Conservation (phyloP, 345 rosid species). For the Populus deltoides region DNA sequence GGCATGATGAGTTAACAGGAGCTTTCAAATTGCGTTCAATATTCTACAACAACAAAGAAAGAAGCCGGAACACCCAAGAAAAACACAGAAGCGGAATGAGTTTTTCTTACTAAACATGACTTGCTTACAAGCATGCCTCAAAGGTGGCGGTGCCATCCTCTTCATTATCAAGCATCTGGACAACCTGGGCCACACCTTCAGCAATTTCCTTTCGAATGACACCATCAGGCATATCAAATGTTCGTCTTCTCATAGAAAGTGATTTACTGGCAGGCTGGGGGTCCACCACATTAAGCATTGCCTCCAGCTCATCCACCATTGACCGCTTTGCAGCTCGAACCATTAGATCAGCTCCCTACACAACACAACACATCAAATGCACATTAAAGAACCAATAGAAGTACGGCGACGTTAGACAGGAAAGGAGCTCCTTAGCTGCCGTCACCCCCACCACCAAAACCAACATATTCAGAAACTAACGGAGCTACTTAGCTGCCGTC, state of each 20-base stretch:
- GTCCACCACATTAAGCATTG: constrained; percentile 85
- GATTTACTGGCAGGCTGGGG: constrained; percentile 70
- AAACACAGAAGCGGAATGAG: background rate
- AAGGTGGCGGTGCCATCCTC: constrained; percentile 30
- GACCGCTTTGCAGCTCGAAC: constrained; percentile 75
- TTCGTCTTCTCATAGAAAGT: constrained; percentile 74
- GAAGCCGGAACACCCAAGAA: background rate
- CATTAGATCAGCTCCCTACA: constrained; percentile 77
- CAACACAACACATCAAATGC: constrained; percentile 1
- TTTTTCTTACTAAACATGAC: background rate
- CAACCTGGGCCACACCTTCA: constrained; percentile 79
- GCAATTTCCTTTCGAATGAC: constrained; percentile 67
- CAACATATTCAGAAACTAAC: background rate
- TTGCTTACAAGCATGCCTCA: constrained; percentile 26
- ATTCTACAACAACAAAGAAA: background rate
- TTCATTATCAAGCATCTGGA: constrained; percentile 61
- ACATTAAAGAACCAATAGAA: background rate
- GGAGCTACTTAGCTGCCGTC: background rate
- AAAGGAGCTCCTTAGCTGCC: background rate
- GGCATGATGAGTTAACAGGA: background rate
- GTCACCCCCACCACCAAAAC: background rate
- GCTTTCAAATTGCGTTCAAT: background rate
- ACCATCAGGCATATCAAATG: constrained; percentile 86
- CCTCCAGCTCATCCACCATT: constrained; percentile 89
- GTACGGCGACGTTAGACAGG: background rate